Base-by-base conservation (phyloP, 208 protist species). In the Acanthamoeba royreba region DNA sequence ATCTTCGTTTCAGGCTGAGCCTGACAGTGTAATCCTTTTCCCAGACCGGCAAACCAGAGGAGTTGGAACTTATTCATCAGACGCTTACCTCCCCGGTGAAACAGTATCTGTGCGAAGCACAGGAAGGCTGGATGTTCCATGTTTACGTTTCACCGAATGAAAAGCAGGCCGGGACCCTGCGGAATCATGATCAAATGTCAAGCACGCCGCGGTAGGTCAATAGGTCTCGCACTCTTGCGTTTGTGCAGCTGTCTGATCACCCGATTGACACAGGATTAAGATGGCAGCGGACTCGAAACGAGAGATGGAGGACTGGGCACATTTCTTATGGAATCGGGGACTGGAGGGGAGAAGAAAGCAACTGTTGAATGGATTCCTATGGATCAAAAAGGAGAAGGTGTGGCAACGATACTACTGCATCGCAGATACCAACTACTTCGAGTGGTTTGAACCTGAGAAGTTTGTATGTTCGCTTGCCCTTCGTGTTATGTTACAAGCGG, bases 361-460 rank as follows among this genome's bases (percentile, higher is more conserved):
- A 33, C 55, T 89, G 81, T 66, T 69, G 31, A 89, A 66, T 40
- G 81, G 81, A 9, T 89, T 89, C 53, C 47, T 89, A 33, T 89
- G 81, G 81, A 66, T 89, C 49, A 61, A 66, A 40, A 89, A 89
- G 81, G 38, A 25, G 31, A 69, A 42, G 81, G 45, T 66, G 28
- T 89, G 81, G 81, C 49, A 89, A 38, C 46, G 81, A 2, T 89
- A 69, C 81, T 89, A 69, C 38, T 89, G 81, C 49, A 89, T 89
- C 38, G 53, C 49, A 45, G 49, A 89, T 52, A 5, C 46, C 38
- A 17, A 58, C 53, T 66, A 89, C 49, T 89, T 89, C 8, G 81
- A 89, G 81, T 66, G 81, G 81, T 89, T 89, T n/a, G 53, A 89
- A 40, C 46, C 53, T 22, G 31, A 66, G 47, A 22, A 89, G 15